Conservation (phyloP, 441 rosid species). For the Syzygium malaccense region DNA sequence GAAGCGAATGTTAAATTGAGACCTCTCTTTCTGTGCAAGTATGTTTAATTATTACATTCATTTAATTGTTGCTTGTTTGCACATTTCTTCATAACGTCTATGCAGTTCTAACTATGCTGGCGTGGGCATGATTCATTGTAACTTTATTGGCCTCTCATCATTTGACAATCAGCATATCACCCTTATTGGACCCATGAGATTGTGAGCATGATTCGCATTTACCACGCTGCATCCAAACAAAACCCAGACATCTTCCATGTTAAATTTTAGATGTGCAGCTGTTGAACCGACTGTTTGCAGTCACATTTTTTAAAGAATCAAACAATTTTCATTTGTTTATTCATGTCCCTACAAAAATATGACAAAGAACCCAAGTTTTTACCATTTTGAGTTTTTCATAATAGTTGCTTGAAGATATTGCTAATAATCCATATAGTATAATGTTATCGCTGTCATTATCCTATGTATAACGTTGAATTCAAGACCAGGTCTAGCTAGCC, state of each 20-base stretch:
- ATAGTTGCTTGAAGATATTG: neutral
- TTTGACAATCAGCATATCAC: neutral
- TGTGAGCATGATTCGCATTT: neutral
- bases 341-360: neutral
- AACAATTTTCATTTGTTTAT: neutral
- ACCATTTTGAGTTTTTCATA: neutral
- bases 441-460: neutral
- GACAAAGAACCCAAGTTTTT: neutral
- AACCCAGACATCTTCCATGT: neutral
- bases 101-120: neutral
- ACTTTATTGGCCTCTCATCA: neutral
- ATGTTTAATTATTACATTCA: conserved; percentile 8
- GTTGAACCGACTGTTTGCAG: neutral
- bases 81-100: neutral
- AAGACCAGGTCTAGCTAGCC: neutral
- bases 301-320: neutral
- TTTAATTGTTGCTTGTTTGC: neutral
- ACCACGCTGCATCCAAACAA: neutral
- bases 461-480: neutral
- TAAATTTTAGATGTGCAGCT: neutral
- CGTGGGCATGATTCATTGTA: neutral
- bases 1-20: conserved; percentile 23
- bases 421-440: neutral
- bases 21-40: conserved; percentile 60
- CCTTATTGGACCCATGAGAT: neutral